phyloP scores from a whole-genome alignment of 805 yeast genomes.

The Lipomyces kockii region DNA sequence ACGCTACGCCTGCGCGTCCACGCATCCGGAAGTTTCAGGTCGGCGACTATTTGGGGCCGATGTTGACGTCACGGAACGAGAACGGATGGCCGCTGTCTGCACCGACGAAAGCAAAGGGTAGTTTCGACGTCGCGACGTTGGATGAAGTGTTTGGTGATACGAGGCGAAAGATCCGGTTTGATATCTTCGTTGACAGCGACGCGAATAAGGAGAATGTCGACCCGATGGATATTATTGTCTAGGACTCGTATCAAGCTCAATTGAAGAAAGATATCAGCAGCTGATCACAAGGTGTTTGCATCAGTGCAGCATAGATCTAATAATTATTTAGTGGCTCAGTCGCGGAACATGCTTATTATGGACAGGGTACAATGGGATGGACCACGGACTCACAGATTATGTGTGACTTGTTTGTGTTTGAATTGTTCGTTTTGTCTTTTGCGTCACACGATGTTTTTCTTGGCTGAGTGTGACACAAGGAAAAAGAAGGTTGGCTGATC shows the following conservation, averaged over 20 bases:
- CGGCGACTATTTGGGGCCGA: conserved; percentile 26
- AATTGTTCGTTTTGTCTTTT: too few species aligned
- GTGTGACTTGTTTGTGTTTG: too few species aligned
- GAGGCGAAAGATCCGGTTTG: conserved; percentile 23
- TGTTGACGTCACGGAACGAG: conserved; percentile 22
- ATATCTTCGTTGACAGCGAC: conserved; percentile 8
- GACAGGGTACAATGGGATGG: too few species aligned
- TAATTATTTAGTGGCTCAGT: too few species aligned
- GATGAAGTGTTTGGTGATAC: conserved; percentile 12
- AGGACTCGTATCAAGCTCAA: neutral
- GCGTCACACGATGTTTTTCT: too few species aligned
- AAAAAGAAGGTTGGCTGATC: too few species aligned
- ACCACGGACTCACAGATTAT: too few species aligned
- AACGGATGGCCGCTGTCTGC: conserved; percentile 32
- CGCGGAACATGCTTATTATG: too few species aligned
- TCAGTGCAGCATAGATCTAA: too few species aligned
- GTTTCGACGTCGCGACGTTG: conserved; percentile 14
- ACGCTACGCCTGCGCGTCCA: conserved; percentile 34
- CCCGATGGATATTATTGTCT: neutral
- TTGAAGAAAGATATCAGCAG: neutral
- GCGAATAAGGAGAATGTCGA: conserved; percentile 13
- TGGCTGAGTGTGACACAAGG: too few species aligned
- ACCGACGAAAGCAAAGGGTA: conserved; percentile 17
- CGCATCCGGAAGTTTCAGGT: conserved; percentile 22
- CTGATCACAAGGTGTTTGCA: too few species aligned